Evolutionary conservation across 306 rosid species (phyloP), one percentile per base, ranked within the genome.

Genomic region (Cucumis melo): DNA sequence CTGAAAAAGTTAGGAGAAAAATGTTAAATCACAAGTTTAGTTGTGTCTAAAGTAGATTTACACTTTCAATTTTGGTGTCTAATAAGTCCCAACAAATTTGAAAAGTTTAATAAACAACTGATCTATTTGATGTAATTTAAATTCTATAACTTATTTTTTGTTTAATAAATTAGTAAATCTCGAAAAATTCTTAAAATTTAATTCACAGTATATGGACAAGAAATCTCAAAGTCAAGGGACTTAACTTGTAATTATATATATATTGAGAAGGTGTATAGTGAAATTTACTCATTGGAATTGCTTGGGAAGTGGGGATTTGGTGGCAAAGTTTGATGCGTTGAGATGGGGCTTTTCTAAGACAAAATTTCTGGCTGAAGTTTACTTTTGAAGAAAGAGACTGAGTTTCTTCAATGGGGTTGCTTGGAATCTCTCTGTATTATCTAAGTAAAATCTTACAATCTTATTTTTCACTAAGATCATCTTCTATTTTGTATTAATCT

Each of bases 221-320:
- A 38, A 38, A 6, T 38, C 41, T 39, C 10, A 38, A 7, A 42
- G 48, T 48, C 6, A 14, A 50, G 20, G 7, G 6, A 12, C 12
- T 12, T 2, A 44, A 46, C 17, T 12, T 46, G 20, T 16, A 27
- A 50, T 48, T 32, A 32, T 32, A 32, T 2, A 32, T 32, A 7
- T 41, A 41, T 7, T 38, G 10, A 41, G 10, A 41, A 39, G 75
- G 21, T 66, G 80, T 80, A 51, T 8, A 20, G 82, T 53, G 11
- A 53, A 81, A 53, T 60, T 74, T 36, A 78, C 72, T 74, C 68
- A 39, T 60, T 41, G 66, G 34, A 20, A 53, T 61, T 79, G 82
- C 85, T 81, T 81, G 20, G 70, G 42, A 61, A 61, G 74, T 75
- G 81, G 68, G 82, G 61, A 54, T 70, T 73, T 55, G 57, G 59